Conservation (phyloP, 805 yeast genomes). For the Yarrowia hollandica region DNA sequence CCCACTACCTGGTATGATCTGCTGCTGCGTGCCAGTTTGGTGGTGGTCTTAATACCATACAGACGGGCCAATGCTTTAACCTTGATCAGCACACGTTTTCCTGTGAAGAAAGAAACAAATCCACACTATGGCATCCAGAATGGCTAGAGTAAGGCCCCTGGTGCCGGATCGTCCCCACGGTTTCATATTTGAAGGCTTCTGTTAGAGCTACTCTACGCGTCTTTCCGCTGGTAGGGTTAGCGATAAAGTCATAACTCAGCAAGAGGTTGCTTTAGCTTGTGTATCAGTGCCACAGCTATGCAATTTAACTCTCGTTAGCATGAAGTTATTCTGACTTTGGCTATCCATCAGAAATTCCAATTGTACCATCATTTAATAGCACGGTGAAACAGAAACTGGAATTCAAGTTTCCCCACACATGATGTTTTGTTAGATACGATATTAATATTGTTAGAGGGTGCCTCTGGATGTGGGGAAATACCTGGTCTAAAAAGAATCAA, state of each 20-base stretch:
- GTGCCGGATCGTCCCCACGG: too few relatives aligned
- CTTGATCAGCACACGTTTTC: conserved; percentile 11
- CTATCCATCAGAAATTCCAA: background rate
- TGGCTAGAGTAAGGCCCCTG: background rate
- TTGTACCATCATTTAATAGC: background rate
- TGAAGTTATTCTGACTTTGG: background rate
- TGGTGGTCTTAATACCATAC: background rate
- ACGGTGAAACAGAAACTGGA: background rate
- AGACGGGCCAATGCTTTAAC: conserved; percentile 18
- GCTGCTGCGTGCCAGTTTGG: background rate
- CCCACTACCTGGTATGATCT: too few relatives aligned
- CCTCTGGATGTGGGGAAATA: too few relatives aligned
- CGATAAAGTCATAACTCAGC: background rate
- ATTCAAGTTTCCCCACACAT: background rate
- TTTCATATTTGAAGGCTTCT: too few relatives aligned
- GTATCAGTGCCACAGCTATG: background rate
- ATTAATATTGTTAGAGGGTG: too few relatives aligned
- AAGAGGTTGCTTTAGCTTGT: background rate
- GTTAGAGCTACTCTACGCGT: background rate
- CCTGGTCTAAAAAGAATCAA: too few relatives aligned
- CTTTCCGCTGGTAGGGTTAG: background rate
- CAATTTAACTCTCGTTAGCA: background rate
- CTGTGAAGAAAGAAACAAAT: background rate
- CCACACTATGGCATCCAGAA: background rate
- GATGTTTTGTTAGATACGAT: background rate